Evolutionary conservation across 495 filamentous ascomycete genomes (phyloP), one percentile per base, ranked within the genome.

Genomic region (Copromyces sp.): DNA sequence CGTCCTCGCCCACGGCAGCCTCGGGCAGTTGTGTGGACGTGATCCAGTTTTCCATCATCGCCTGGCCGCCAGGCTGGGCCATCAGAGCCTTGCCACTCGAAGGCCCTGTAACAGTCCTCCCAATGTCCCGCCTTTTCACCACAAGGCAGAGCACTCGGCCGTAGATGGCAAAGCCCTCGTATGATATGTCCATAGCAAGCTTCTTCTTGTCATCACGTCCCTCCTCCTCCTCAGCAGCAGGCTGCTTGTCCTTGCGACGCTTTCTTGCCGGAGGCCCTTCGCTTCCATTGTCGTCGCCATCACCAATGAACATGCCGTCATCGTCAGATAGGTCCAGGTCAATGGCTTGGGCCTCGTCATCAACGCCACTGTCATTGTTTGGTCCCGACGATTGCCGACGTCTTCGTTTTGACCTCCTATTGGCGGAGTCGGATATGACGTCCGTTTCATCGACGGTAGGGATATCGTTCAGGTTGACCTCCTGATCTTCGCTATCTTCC

Each of bases 151-250:
- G 84, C 39, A 97, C 92, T 73, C 93, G 91, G 9, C 95, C 93
- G 82, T 95, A 94, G 80, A 99, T 98, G 77, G 89, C 90, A 81
- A 97, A 99, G 40, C 95, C 95, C 76, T 98, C 94, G 80, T 98
- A 98, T 32, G 90, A 90, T 37, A 94, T 97, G 70, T 89, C 87
- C 80, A 97, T 86, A 3, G 85, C 87, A 74, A 96, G 80, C 81
- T 97, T 97, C 85, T 98, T 98, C 81, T 94, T 93, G 77, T 97
- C 92, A 70, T 96, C 93, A 7, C 72, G 72, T 29, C 75, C 78
- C n/a, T 77, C 81, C 29, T 81, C 84, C 32, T 71, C 77, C 61
- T 77, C 77, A 7, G 65, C 73, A 11, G 73, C 77, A 47, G 78
- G 78, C 24, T 72, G 75, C 17, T 78, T 80, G 12, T 79, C 82